Conservation (phyloP, 2,329 filamentous ascomycete species). For the Zymoseptoria crescenta region DNA sequence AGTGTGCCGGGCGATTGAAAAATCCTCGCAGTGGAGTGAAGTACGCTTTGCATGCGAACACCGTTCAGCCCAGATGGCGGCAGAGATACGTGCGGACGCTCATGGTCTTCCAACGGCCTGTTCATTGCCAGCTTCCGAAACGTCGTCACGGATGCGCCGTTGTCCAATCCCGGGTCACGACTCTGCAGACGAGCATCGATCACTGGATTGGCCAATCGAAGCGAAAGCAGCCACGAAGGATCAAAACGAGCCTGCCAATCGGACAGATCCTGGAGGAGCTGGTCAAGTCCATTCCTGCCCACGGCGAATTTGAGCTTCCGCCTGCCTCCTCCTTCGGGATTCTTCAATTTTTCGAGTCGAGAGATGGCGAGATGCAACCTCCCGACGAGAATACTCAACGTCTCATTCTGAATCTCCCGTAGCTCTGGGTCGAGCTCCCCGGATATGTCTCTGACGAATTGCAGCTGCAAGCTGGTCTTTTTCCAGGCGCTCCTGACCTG, state of each 20-base stretch:
- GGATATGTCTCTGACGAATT: slow-evolving; percentile 17
- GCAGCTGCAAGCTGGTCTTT: slow-evolving; percentile 21
- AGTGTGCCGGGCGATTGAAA: neutral
- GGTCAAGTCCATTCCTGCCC: neutral
- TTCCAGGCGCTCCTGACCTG: slow-evolving; percentile 16
- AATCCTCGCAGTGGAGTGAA: neutral
- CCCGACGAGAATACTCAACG: slow-evolving; percentile 4
- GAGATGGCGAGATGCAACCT: slow-evolving; percentile 8
- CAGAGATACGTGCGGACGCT: neutral
- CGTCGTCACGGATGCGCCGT: neutral
- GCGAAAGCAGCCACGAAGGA: slow-evolving; percentile 31
- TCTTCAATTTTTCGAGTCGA: slow-evolving; percentile 8
- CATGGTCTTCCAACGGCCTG: neutral
- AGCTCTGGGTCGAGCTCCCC: neutral
- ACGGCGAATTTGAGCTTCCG: neutral
- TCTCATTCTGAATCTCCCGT: neutral
- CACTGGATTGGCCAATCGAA: slow-evolving; percentile 5
- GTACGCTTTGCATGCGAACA: neutral
- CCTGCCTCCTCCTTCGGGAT: slow-evolving; percentile 1
- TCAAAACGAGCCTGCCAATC: slow-evolving; percentile 29
- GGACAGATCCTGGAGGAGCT: slow-evolving; percentile 26
- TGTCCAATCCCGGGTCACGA: neutral
- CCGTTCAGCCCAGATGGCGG: neutral
- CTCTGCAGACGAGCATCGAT: neutral
- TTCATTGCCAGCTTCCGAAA: neutral